Conservation (phyloP, 192 early-diverging fungal genomes). For the Backusella psychrophila region DNA sequence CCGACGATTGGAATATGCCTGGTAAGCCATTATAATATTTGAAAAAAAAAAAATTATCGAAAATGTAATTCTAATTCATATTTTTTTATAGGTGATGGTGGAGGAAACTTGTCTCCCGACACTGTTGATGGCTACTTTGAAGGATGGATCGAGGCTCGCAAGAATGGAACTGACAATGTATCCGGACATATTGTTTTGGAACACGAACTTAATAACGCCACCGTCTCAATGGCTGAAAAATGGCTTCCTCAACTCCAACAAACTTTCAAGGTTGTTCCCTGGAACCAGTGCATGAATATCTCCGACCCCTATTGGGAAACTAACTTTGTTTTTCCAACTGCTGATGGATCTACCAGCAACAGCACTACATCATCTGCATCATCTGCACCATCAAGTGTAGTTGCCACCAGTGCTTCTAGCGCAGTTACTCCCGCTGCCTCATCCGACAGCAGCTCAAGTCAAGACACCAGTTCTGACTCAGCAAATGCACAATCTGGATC, state of each 20-base stretch:
- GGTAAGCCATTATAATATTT: background rate
- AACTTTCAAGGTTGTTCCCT: conserved; percentile 36
- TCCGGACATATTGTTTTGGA: conserved; percentile 40
- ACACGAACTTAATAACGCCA: conserved; percentile 42
- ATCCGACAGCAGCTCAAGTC: background rate
- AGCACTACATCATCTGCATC: background rate
- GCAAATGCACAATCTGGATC: background rate
- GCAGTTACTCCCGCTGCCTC: conserved; percentile 7
- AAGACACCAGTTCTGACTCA: background rate
- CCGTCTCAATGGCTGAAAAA: conserved; percentile 42
- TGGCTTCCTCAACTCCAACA: conserved; percentile 41
- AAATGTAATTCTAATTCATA: no score
- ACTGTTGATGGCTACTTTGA: conserved; percentile 29
- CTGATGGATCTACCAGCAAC: background rate
- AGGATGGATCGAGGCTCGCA: conserved; percentile 25
- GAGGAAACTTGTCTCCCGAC: conserved; percentile 27
- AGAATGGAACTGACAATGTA: conserved; percentile 22
- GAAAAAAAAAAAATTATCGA: no score
- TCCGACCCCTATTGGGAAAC: conserved; percentile 38
- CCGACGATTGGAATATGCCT: conserved; percentile 45
- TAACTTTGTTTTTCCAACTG: conserved; percentile 29
- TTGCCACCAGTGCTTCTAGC: background rate
- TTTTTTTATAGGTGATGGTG: conserved; percentile 20
- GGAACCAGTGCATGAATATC: conserved; percentile 34
- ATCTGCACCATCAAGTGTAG: background rate